Evolutionary conservation across 139 green algal species (phyloP), one percentile per base, ranked within the genome.

Genomic region (Chloropicon primus): DNA sequence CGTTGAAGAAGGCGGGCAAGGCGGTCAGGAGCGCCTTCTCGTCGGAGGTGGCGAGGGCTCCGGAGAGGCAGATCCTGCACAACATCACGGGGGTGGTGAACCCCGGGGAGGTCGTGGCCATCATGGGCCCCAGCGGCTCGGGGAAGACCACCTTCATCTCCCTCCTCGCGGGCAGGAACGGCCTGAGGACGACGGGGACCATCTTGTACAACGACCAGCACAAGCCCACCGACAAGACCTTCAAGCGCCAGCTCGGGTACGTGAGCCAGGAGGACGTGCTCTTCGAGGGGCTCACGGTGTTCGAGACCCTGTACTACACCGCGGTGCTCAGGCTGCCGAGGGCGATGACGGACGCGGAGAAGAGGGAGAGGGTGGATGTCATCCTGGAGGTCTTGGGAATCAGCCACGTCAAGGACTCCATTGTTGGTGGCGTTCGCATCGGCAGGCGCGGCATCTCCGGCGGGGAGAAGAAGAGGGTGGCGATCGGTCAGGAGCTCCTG

Each of bases 401-500:
- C 29, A 25, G 74, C 2, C 88, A 87, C 28, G 97, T 92, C 80
- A 77, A 82, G 2, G 80, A 97, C 84, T 98, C 95, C 28, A 93
- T 97, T 78, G 93, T 98, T 26, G 91, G 85, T 22, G 84, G 85
- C n/a, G 90, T 93, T 23, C 91, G 92, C 1, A 89, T 87, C 62
- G 90, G 94, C 75, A 80, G 87, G 27, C 86, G 90, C 24, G 94
- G 94, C 23, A 88, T 99, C 54, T 91, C 81, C 2, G 95, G 94
- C 2, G 95, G 95, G 0, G 93, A 99, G 85, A 87, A 91, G 78
- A 98, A 98, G 89, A 88, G 95, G 22, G 87, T 93, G 5, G 93
- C 87, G 27, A 89, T 95, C 27, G 93, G 88, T 0, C 86, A 90
- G 72, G 95, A 97, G 84, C 89, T 99, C 62, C 86, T 98, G 0